Percentiles rank a stretch among this genome's conserved stretches.
These are phyloP conservation scores for Thalassiosira sp. DNA, from an alignment of 352 stramenopile genomes.

Conservation along the genomic window DNA sequence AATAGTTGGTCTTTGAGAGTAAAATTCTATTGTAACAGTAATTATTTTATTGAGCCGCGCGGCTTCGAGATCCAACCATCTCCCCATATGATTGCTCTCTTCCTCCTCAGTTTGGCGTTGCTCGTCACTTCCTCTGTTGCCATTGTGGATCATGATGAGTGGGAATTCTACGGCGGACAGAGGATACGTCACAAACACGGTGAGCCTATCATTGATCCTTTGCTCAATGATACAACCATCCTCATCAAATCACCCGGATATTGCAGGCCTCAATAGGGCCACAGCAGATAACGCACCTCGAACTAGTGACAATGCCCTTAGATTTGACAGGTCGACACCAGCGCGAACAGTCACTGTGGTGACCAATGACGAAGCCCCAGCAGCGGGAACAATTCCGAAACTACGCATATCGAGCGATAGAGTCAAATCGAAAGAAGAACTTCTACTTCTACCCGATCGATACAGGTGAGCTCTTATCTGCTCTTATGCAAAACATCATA, in stretches of 20 bases:
- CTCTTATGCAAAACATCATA: no score
- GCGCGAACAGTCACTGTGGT: conserved; percentile 2
- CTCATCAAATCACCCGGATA: no score
- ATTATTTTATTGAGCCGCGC: no score
- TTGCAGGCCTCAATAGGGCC: conserved; percentile 16
- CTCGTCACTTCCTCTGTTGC: neutral
- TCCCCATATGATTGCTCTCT: no score
- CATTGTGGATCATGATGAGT: conserved; percentile 24
- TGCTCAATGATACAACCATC: no score
- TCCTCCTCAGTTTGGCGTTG: neutral
- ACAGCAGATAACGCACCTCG: conserved; percentile 8
- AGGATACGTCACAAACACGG: conserved; percentile 7
- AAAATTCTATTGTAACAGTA: no score
- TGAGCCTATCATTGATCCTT: no score
- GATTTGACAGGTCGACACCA: neutral
- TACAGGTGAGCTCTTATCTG: no score
- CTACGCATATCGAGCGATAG: neutral
- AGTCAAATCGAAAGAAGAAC: conserved; percentile 1
- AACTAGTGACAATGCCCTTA: neutral
- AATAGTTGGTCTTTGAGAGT: no score
- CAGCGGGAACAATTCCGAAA: neutral
- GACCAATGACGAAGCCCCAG: conserved; percentile 25
- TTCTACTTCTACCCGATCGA: conserved; percentile 15
- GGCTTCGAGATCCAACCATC: no score
- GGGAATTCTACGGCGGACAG: conserved; percentile 16